Evolutionary conservation across 176 grass and related monocot species (phyloP), one percentile per base, ranked within the genome.

Genomic region (Oryza glaberrima): DNA sequence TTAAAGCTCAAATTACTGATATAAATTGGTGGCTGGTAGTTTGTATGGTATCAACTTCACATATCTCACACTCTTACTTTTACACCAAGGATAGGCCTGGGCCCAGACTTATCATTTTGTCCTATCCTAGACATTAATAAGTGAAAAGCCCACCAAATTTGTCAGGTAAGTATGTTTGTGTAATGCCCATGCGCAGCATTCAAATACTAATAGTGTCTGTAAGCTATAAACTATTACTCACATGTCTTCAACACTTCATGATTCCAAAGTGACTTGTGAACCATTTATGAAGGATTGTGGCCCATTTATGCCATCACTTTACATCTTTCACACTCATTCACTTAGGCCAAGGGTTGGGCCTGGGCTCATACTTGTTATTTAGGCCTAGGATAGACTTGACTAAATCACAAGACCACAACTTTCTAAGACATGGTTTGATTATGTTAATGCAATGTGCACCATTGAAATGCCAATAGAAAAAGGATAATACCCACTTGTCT

Each of bases 251-350:
- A 41, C 40, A 7, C 40, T 41, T 46, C 6, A 7, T 60, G 12
- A 70, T 70, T 19, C 46, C 58, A 19, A 32, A 75, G 5, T 72
- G 51, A 90, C 48, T 26, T 28, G 14, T 40, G 45, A 1, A 28
- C 60, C 14, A 83, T 89, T 96, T 60, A 92, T 94, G 76, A 92
- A 80, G 0, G 52, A 58, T 20, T 23, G 3, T 63, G 20, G 25
- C 76, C 38, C 48, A 30, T 43, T 71, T 65, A 71, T 32, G 36
- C 4, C 25, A 47, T 43, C 52, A 16, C 3, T 34, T 35, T 67
- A 45, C 52, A 49, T 14, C 22, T 75, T 5, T 54, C 11, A 2
- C 51, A 66, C 44, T 65, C 44, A 40, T 26, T n/a, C 13, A 76
- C 64, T 71, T 60, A 22, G 13, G 76, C 70, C 47, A 35, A 69